Base-by-base conservation (phyloP, 768 basidiomycete species). In the Pleurotus tuoliensis region DNA sequence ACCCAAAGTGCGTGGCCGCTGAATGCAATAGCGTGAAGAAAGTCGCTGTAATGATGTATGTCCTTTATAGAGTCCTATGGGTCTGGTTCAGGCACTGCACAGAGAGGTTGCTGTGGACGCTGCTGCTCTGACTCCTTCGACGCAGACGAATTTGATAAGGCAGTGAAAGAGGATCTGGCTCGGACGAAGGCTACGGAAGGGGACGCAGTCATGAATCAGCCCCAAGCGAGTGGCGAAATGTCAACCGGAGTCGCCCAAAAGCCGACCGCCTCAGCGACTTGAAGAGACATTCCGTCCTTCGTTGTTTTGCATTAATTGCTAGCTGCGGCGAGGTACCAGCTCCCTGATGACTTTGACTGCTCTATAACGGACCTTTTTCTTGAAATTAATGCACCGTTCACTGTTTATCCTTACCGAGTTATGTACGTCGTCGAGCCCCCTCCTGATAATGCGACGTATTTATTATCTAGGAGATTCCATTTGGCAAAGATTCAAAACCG, bases 71-170 rank as follows among this genome's bases (percentile, higher is more conserved):
- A 64, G 54, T 47, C 66, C 1, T 71, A 61, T 50, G 74, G 75
- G 6, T 61, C 69, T 4, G 72, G 74, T 5, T 71, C 71, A 54
- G 58, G 62, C 34, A 66, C 65, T 51, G 56, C 63, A 7, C 62
- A 58, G 20, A 62, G 69, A n/a, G 78, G 78, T 9, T 81, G 80
- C 58, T 82, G 79, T 60, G 75, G 71, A 11, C 69, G 68, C 34
- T 82, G 79, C 55, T 80, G 72, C 56, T 63, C 65, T 16, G 63
- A 72, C 8, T 74, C 74, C 2, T 79, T 80, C 63, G 69, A 80
- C 60, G 75, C 76, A 39, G 80, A 82, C 58, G 66, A 62, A 1
- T 76, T 79, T 61, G 77, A 78, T 16, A 67, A 63, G 43, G 64
- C 73, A 40, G 67, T 73, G 8, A 60, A 67, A 46, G 69, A 69